Evolutionary conservation across 169 alveolate genomes (phyloP).

Genomic region (Cryptosporidium tyzzeri): DNA sequence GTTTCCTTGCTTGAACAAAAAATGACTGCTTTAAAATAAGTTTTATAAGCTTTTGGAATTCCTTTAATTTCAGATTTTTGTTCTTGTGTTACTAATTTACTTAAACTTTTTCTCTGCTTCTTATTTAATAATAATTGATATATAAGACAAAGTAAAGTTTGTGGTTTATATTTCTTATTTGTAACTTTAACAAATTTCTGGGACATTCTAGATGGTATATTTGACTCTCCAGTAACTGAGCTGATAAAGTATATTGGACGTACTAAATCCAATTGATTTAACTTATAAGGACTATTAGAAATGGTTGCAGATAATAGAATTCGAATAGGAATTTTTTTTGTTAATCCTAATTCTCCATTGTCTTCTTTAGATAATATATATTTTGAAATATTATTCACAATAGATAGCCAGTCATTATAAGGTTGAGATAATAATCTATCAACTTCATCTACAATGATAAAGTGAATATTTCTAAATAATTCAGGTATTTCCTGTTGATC

Average conservation of each 20-base stretch:
- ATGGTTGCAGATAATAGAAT: conserved; percentile 51
- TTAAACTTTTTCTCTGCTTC: neutral
- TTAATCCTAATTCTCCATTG: conserved; percentile 38
- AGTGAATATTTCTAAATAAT: conserved; percentile 73
- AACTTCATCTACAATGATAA: conserved; percentile 80
- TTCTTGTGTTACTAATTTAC: neutral
- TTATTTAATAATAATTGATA: conserved; percentile 25
- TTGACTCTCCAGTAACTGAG: conserved; percentile 57
- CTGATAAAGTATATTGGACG: conserved; percentile 64
- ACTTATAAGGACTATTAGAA: conserved; percentile 41
- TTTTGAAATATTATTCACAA: conserved; percentile 43
- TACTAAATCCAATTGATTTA: conserved; percentile 19
- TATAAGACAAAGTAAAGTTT: conserved; percentile 31
- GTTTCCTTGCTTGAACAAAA: conserved; percentile 67
- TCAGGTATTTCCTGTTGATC: conserved; percentile 52
- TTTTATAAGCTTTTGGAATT: conserved; percentile 33
- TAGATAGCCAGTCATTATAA: conserved; percentile 50
- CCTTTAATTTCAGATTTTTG: neutral
- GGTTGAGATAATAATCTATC: conserved; percentile 77
- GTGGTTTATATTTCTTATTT: conserved; percentile 31
- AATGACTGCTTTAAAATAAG: conserved; percentile 23
- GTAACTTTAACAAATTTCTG: conserved; percentile 41
- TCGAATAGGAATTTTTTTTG: conserved; percentile 25
- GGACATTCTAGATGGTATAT: conserved; percentile 57
- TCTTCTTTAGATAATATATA: neutral